Evolutionary conservation across 345 rosid species (phyloP), one percentile per base, ranked within the genome.

Genomic region (Raphanus sativus): DNA sequence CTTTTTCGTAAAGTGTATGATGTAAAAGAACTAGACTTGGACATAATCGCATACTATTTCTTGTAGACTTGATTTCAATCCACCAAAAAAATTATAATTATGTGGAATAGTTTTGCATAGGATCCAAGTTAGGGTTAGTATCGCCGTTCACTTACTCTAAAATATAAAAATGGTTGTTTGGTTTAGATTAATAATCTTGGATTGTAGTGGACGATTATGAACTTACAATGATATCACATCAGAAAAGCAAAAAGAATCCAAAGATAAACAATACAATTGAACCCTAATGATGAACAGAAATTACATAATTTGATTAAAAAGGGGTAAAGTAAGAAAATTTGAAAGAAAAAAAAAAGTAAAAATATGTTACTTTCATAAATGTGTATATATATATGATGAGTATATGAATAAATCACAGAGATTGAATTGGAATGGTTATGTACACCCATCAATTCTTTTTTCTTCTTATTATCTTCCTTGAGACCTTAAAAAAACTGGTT

Each of bases 401-500:
- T 56, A 77, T 69, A 69, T 75, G 65, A 74, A 68, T 42, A 61
- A 54, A 70, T 25, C 56, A 77, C 69, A 28, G 4, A 77, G 58
- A 62, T 64, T 70, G 70, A 42, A 62, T 64, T 70, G 70, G 65
- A 70, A 54, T 63, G 5, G 79, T 89, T 73, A 87, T 86, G 59
- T 91, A 85, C 93, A 87, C 77, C 80, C 74, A 74, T 76, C 82
- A 69, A 73, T 75, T 75, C 77, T 54, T 40, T 81, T 62, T 63
- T 32, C 63, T 28, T 69, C 21, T 73, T 16, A 52, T 73, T 66
- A 77, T 77, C 68, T 78, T 76, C 79, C 59, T 80, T 62, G 63
- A 67, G 45, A 48, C 28, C 65, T 74, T 78, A 36, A 24, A 24
- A 16, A 4, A 13, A 5, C 17, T 61, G 4, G 21, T 60, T 73